Percentiles rank a stretch among this genome's conserved stretches.
Evolutionary conservation across 345 rosid genomes (phyloP).

Genomic region (Heritiera fomes): DNA sequence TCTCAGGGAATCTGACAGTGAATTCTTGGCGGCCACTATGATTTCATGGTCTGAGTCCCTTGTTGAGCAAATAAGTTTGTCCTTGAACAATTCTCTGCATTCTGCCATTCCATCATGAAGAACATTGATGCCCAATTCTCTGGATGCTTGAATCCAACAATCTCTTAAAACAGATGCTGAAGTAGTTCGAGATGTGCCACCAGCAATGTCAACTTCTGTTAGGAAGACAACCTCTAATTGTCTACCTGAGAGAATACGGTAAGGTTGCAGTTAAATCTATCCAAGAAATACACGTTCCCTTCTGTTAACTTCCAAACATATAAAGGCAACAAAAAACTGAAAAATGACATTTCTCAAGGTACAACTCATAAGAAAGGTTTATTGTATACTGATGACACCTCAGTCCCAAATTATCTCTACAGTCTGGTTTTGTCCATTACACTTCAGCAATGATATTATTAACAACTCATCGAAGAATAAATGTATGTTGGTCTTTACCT

Average conservation of each 20-base stretch:
- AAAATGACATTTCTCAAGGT: neutral
- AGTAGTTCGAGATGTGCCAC: slow-evolving; percentile 66
- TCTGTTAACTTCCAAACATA: neutral
- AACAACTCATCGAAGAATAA: neutral
- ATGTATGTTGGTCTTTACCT: slow-evolving; percentile 34
- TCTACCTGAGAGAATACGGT: slow-evolving; percentile 36
- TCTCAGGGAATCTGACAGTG: slow-evolving; percentile 35
- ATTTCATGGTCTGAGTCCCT: slow-evolving; percentile 22
- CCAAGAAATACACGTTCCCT: neutral
- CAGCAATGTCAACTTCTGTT: slow-evolving; percentile 75
- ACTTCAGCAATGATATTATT: neutral
- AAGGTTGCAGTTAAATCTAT: slow-evolving; percentile 17
- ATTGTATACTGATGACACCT: neutral
- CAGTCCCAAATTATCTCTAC: neutral
- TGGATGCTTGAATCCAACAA: slow-evolving; percentile 64
- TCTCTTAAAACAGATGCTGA: slow-evolving; percentile 51
- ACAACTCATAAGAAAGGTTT: neutral
- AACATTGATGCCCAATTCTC: slow-evolving; percentile 43
- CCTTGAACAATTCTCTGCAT: slow-evolving; percentile 24
- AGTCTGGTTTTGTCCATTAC: neutral
- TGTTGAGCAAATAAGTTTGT: neutral
- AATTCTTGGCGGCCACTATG: slow-evolving; percentile 40
- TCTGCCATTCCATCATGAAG: slow-evolving; percentile 36
- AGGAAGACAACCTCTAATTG: slow-evolving; percentile 58
- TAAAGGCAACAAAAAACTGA: neutral